These are phyloP conservation scores for Dactylellina cionopaga DNA, from an alignment of 2,329 filamentous ascomycete species.

Conservation along the genomic window DNA sequence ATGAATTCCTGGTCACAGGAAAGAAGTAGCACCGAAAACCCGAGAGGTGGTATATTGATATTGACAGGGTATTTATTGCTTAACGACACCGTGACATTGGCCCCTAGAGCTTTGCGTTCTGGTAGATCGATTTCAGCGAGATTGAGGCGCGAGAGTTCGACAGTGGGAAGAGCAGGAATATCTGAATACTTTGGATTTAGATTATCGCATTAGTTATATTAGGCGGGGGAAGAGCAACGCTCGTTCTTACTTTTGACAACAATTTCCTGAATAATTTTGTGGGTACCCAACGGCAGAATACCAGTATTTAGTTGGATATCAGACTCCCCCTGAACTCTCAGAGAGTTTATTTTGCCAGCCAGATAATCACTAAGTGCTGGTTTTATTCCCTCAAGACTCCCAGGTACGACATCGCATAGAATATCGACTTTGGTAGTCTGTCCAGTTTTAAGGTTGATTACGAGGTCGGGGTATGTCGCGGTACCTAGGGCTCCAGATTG, in stretches of 20 bases:
- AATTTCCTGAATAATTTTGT: conserved; percentile 77
- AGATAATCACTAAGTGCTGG: conserved; percentile 88
- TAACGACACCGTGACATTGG: conserved; percentile 77
- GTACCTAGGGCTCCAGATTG: conserved; percentile 79
- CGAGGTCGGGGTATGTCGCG: conserved; percentile 78
- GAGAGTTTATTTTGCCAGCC: conserved; percentile 75
- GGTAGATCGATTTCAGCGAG: conserved; percentile 75
- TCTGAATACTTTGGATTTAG: conserved; percentile 64
- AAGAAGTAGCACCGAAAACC: conserved; percentile 84
- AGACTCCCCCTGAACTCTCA: conserved; percentile 79
- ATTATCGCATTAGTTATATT: too few relatives aligned
- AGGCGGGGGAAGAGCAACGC: conserved; percentile 59
- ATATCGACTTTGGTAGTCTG: conserved; percentile 82
- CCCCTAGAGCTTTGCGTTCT: conserved; percentile 75
- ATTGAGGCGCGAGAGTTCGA: conserved; percentile 82
- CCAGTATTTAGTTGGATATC: conserved; percentile 80
- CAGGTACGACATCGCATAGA: conserved; percentile 77
- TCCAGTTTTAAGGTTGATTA: conserved; percentile 79
- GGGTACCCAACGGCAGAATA: conserved; percentile 79
- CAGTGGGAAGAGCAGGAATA: conserved; percentile 79
- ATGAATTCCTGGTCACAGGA: conserved; percentile 83
- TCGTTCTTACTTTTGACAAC: conserved; percentile 83
- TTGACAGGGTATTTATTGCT: conserved; percentile 82
- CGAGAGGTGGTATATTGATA: conserved; percentile 79
- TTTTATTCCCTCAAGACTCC: conserved; percentile 79